Evolutionary conservation across 148 eudicot species (phyloP), one percentile per base, ranked within the genome.

Genomic region (Agrostemma githago): DNA sequence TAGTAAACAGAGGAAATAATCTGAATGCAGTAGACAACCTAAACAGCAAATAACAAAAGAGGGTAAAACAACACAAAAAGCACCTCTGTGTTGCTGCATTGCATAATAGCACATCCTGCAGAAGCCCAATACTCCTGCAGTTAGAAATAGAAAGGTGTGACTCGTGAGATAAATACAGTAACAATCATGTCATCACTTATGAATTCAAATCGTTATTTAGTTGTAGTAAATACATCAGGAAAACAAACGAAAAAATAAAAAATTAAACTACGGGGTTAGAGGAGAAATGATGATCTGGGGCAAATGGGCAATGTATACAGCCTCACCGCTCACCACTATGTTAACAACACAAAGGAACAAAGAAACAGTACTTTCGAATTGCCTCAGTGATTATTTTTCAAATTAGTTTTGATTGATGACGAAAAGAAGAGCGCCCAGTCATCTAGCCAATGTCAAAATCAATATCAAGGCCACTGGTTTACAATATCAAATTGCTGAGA

Each of bases 11-110:
- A 2, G 15, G 38, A 16, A 56, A 46, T 48, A 74, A 74, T 20
- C 46, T 56, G 43, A 62, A 62, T 60, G 34, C 17, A 19, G 14
- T 44, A 44, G 46, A 9, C 40, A 69, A 21, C n/a, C 44, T 9
- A 19, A 43, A 7, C 57, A 44, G n/a, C 8, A 19, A 44, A 68
- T 6, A 44, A 43, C 34, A 12, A 10, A 4, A 20, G 40, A 1
- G 34, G 34, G 34, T 26, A 26, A 26, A 26, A 26, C 34, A 26
- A 26, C 34, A 26, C 1, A 42, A 73, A 34, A 26, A 70, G 79
- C 80, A 95, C 98, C 99, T 96, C 99, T 3, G 99, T 96, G 80
- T 96, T 96, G 88, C 99, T 96, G 87, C 99, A 96, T 82, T 96
- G 99, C 97, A 96, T 96, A 77, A 96, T 88, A 5, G 99, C 91